phyloP scores from a whole-genome alignment of 257 asterid species.

The Pogostemon cablin region DNA sequence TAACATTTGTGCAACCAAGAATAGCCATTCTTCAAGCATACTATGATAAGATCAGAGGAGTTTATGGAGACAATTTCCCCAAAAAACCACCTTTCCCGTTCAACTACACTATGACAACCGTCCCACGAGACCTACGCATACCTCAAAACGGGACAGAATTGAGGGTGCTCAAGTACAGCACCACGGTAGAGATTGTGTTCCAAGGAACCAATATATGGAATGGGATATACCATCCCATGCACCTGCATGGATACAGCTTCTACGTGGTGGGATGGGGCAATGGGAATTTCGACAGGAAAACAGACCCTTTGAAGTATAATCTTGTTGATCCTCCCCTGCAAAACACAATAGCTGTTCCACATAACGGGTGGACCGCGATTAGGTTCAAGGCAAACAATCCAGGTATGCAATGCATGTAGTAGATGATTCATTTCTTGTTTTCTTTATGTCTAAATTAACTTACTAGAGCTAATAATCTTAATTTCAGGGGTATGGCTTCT shows the following conservation, averaged over 20 bases:
- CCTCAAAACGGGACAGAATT: slow-evolving; percentile 42
- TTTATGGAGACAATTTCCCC: slow-evolving; percentile 46
- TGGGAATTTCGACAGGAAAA: slow-evolving; percentile 52
- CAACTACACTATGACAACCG: slow-evolving; percentile 42
- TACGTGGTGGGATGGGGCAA: slow-evolving; percentile 63
- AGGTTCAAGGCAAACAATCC: slow-evolving; percentile 74
- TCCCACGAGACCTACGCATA: not conserved
- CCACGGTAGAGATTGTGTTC: slow-evolving; percentile 57
- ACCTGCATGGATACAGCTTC: slow-evolving; percentile 71
- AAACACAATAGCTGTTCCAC: slow-evolving; percentile 61
- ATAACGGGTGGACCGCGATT: slow-evolving; percentile 64
- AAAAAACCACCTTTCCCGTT: slow-evolving; percentile 43
- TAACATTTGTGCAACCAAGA: slow-evolving; percentile 40
- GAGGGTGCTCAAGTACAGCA: slow-evolving; percentile 45
- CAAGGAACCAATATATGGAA: slow-evolving; percentile 54
- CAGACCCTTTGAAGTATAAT: slow-evolving; percentile 58
- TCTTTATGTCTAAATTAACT: not conserved
- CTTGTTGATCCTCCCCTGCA: slow-evolving; percentile 64
- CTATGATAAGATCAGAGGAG: slow-evolving; percentile 38
- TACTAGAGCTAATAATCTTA: not conserved
- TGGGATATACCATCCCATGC: slow-evolving; percentile 73
- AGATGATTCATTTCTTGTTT: not conserved
- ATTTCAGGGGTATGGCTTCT: slow-evolving; percentile 51
- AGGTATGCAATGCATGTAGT: slow-evolving; percentile 36
- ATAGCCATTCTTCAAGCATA: slow-evolving; percentile 60